phyloP scores from a whole-genome alignment of 306 rosid species.

The Citrullus colocynthis region DNA sequence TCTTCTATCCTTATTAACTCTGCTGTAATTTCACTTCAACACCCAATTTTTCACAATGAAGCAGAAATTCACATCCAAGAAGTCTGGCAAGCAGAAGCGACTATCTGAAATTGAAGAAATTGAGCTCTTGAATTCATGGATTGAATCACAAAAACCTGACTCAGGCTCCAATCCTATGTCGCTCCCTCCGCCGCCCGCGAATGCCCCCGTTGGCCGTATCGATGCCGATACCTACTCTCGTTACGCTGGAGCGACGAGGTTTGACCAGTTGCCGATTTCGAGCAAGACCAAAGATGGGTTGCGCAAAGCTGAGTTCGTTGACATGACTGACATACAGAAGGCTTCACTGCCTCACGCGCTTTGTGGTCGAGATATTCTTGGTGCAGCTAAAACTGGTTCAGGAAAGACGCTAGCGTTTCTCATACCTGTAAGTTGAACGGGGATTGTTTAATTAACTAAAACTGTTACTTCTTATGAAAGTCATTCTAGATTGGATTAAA shows the following conservation, averaged over 20 bases:
- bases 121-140: conserved; percentile 39
- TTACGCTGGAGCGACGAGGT: conserved; percentile 45
- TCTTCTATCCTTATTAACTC: not conserved
- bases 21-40: not conserved
- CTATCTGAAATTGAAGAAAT: conserved; percentile 35
- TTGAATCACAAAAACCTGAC: conserved; percentile 37
- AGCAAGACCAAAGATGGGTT: conserved; percentile 23
- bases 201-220: conserved; percentile 29
- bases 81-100: conserved; percentile 30
- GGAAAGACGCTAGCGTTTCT: conserved; percentile 91
- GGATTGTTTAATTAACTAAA: not conserved
- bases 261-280: conserved; percentile 59
- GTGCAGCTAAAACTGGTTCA: conserved; percentile 90
- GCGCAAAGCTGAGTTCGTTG: conserved; percentile 21
- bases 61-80: conserved; percentile 27
- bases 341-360: conserved; percentile 83
- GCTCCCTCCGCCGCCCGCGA: conserved; percentile 26
- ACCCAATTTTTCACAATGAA: conserved; percentile 19
- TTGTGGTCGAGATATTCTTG: conserved; percentile 69
- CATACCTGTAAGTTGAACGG: conserved; percentile 45
- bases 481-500: not conserved
- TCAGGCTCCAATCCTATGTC: conserved; percentile 55
- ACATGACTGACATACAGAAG: conserved; percentile 81
- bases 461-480: not conserved
- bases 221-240: conserved; percentile 31